Evolutionary conservation across 164 flowering plant species (phyloP), one percentile per base, ranked within the genome.

Genomic region (Kalanchoe fedtschenkoi): DNA sequence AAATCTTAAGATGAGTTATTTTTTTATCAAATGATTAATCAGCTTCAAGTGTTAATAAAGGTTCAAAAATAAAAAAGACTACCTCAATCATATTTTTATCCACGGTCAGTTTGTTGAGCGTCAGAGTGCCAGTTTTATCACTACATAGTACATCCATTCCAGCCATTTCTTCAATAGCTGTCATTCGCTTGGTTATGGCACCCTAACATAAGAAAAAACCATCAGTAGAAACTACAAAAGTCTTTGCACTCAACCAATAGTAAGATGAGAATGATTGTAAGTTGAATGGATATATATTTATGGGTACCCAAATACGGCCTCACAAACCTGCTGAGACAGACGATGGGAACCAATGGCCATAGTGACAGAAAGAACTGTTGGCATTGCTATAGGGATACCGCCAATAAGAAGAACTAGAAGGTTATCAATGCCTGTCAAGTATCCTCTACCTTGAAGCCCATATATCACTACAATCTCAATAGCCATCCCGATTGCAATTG

Each of bases 351-450:
- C 95, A 58, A 87, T 83, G 10, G 89, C 95, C 90, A 87, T 83
- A 9, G 91, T 87, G 10, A 87, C 90, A 38, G 86, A 86, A 60
- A 86, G 83, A 68, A 86, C 88, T 30, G 93, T 87, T 10, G 91
- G 91, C 95, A 87, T 87, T 29, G 93, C 90, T 64, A 87, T 87
- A n/a, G 88, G 90, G 66, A 87, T 87, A 24, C 93, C 90, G 68
- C 93, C 93, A 75, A 87, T 84, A 22, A 84, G 83, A 19, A 84
- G 70, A 47, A 87, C 88, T 34, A 87, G 84, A 24, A 87, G 86
- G 65, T 77, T 83, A 64, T 87, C 88, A 16, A 87, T 79, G 34
- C 87, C 91, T 53, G 28, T 62, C 59, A 85, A 81, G 62, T 81
- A 83, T 9, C 22, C 33, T 60, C 89, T 68, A 13, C 34, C 5